Evolutionary conservation across 2,329 filamentous ascomycete species (phyloP), one percentile per base, ranked within the genome.

Genomic region (Fusarium domesticum): DNA sequence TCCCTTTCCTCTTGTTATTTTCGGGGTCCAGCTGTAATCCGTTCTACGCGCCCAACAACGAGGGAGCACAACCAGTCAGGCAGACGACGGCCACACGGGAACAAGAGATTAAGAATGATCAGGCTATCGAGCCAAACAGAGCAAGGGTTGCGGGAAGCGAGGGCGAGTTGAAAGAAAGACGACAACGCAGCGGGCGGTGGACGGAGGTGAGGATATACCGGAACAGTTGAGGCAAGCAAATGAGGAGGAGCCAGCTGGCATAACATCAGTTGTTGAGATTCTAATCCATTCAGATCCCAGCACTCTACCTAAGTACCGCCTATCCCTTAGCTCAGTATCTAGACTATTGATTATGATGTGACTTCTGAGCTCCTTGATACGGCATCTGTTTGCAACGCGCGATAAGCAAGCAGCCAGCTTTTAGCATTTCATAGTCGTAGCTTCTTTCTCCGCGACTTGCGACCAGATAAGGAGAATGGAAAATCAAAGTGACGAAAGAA

Each of bases 161-260:
- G 23, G 23, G 23, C 23, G 23, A 28, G 23, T 28, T 11, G 23
- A 10, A 28, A 10, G 7, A 42, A 32, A 33, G 39, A 35, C 20
- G 32, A 18, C 31, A 28, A 48, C 40, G 51, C 45, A 40, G 23
- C 45, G 37, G 42, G 15, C 25, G 17, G 16, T 39, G 42, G 32
- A 41, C 17, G 44, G 39, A 20, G 39, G 48, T 50, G 42, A 42
- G 43, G 34, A 47, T 48, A 41, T 44, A 42, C 40, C 38, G 45
- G 41, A 39, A 15, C 25, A 47, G 33, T 38, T 43, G 39, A 35
- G 43, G 33, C 18, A 48, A 39, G 35, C 56, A 57, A 51, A 48
- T 57, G 38, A 43, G 49, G 42, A 39, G 30, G 42, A 54, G 55
- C 56, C 56, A 58, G 51, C 48, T 58, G 56, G 53, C 53, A 43